These are phyloP conservation scores for Vaccinium macrocarpon DNA, from an alignment of 148 eudicot species.

Conservation along the genomic window DNA sequence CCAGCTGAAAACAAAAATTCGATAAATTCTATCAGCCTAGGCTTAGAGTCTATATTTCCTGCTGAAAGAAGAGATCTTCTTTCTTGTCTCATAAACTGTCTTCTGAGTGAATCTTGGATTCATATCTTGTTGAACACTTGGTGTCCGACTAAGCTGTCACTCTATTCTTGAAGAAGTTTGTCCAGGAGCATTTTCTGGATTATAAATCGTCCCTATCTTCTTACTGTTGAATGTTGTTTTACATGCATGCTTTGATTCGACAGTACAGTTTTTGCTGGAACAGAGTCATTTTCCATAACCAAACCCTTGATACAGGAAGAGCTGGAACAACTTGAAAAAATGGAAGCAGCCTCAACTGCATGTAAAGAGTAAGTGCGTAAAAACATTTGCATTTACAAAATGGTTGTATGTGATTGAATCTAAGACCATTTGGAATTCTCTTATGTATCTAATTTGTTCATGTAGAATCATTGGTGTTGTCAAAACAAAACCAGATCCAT, in stretches of 20 bases:
- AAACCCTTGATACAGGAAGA: slow-evolving; percentile 57
- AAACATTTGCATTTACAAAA: neutral
- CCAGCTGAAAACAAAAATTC: neutral
- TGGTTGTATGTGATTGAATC: neutral
- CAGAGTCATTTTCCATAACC: neutral
- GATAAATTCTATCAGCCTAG: neutral
- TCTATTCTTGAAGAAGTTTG: neutral
- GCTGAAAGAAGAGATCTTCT: neutral
- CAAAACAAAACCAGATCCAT: slow-evolving; percentile 77
- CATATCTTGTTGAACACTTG: neutral
- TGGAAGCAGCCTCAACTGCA: slow-evolving; percentile 59
- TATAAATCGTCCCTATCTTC: neutral
- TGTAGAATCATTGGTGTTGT: slow-evolving; percentile 49
- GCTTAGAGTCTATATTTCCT: slow-evolving; percentile 1
- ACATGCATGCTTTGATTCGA: neutral
- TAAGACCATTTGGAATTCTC: neutral
- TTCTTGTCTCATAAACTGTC: neutral
- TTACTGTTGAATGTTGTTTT: neutral
- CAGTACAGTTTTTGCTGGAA: neutral
- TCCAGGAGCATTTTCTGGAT: neutral
- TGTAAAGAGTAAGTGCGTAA: slow-evolving; percentile 73
- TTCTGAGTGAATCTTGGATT: neutral
- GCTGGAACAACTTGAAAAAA: slow-evolving; percentile 70
- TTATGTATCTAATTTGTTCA: neutral
- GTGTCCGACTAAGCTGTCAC: neutral